Percentiles rank a stretch among this genome's conserved stretches.
Conservation (phyloP, 2,329 filamentous ascomycete genomes). For the Fusarium solani-melongenae region DNA sequence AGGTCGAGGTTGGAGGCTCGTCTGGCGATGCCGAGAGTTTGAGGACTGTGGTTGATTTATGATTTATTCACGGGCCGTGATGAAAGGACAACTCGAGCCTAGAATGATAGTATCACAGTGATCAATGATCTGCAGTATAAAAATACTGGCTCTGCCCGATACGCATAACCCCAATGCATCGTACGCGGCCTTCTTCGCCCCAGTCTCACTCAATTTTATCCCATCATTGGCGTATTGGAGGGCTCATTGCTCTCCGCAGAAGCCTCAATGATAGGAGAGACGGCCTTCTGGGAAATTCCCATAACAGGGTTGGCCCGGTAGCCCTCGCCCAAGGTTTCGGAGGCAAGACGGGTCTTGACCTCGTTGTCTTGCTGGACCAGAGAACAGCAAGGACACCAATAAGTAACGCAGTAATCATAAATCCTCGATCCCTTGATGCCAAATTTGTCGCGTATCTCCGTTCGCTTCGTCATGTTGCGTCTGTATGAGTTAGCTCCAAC, state of each 20-base stretch:
- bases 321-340: background rate
- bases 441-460: background rate
- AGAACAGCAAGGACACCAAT: background rate
- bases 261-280: background rate
- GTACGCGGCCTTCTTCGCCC: background rate
- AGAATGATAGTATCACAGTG: background rate
- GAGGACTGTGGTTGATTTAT: background rate
- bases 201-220: background rate
- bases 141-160: background rate
- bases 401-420: background rate
- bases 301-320: background rate
- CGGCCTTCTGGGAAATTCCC: background rate
- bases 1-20: background rate
- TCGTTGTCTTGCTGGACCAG: background rate
- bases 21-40: background rate
- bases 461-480: background rate
- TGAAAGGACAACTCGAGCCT: background rate
- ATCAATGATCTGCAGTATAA: background rate
- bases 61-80: background rate
- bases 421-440: background rate
- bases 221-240: background rate
- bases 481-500: background rate
- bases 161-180: background rate
- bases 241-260: background rate
- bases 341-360: background rate